Base-by-base conservation (phyloP, 2,329 filamentous ascomycete genomes). In the Dactylellina haptotyla region DNA sequence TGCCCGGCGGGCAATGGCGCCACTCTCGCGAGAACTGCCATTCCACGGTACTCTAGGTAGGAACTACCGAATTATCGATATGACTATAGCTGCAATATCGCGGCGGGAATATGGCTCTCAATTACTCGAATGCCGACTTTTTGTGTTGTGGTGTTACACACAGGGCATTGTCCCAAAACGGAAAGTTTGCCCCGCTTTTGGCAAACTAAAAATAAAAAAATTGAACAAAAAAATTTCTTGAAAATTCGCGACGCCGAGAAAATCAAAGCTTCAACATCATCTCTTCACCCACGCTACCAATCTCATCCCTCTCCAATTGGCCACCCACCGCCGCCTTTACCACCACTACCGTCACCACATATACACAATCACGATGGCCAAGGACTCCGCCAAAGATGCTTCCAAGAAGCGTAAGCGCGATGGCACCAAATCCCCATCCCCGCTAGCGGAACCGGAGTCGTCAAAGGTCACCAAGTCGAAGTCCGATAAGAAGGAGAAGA, bases 401-500 rank as follows among this genome's bases (percentile, higher is more conserved):
- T 75, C 74, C 25, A 78, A 77, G 64, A 76, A 77, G 61, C 51
- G 70, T 25, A 77, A 77, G 63, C 73, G 75, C 51, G 66, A 73
- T 34, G 69, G 69, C 30, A 66, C 69, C n/a, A 65, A 61, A 54
- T 73, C 69, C n/a, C 69, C 69, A 26, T 73, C 69, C 3, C 69
- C 69, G 28, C 41, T 76, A 58, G 70, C 79, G 3, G 77, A 80
- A 6, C 71, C 77, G 5, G 79, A 81, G 16, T 79, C 80, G 14
- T 61, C 76, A 18, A 80, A 80, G 76, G 76, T 80, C 28, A 78
- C 76, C 25, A 80, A 80, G 23, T 78, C 80, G 12, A 78, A 78
- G 76, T 75, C 76, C 9, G 79, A 80, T 39, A 79, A 81, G 73
- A 76, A 79, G 53, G 78, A 79, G 14, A 80, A 84, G 79, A 80